phyloP scores from a whole-genome alignment of 352 stramenopile species.

The Phytophthora tubulina region DNA sequence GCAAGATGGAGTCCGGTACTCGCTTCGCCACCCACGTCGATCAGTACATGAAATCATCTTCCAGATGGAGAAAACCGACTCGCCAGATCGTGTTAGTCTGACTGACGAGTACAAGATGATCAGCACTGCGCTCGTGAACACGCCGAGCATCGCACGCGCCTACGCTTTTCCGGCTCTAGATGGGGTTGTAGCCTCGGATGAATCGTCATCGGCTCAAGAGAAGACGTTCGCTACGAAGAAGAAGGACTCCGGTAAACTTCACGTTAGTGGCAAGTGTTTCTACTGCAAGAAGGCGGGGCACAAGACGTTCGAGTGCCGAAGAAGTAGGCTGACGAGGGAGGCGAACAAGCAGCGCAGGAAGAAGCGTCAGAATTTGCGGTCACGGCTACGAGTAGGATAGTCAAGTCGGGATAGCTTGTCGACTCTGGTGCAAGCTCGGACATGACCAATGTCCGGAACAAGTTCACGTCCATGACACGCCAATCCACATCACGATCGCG shows the following conservation, averaged over 20 bases:
- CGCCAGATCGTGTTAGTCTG: constrained; percentile 38
- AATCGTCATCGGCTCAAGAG: constrained; percentile 28
- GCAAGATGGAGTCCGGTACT: constrained; percentile 17
- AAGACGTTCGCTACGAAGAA: constrained; percentile 16
- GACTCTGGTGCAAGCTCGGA: constrained; percentile 3
- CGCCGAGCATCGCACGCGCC: constrained; percentile 9
- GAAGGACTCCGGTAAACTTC: constrained; percentile 6
- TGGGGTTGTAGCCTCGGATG: constrained; percentile 13
- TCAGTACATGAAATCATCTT: constrained; percentile 1
- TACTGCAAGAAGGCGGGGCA: constrained; percentile 28
- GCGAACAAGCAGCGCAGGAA: not conserved
- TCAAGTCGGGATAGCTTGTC: not conserved
- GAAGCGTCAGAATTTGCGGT: not conserved
- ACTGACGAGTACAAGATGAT: constrained; percentile 29
- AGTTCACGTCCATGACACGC: too few species aligned
- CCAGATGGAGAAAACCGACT: constrained; percentile 15
- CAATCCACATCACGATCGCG: too few species aligned
- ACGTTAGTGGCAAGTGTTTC: constrained; percentile 23
- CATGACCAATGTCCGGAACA: too few species aligned
- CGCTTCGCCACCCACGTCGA: constrained; percentile 20
- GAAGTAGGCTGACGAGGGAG: constrained; percentile 6
- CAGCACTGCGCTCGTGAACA: constrained; percentile 17
- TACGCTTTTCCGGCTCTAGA: constrained; percentile 15
- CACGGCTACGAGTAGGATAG: not conserved
- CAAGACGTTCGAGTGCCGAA: constrained; percentile 23